Base-by-base conservation (phyloP, 2,329 filamentous ascomycete species). In the Aureobasidium uvarum region DNA sequence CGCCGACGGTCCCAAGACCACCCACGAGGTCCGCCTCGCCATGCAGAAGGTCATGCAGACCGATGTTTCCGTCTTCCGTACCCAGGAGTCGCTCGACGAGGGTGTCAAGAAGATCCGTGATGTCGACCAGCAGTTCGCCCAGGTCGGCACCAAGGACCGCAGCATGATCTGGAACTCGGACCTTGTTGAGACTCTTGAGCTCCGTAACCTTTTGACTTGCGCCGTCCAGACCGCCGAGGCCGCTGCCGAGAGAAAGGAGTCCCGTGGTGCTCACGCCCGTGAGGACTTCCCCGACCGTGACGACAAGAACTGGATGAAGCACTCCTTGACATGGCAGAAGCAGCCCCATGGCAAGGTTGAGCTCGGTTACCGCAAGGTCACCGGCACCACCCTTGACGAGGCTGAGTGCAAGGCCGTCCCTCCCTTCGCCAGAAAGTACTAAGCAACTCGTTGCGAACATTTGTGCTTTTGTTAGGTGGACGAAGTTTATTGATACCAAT, bases 161-260 rank as follows among this genome's bases (percentile, higher is more conserved):
- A 96, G 91, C 85, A 97, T 98, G 94, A 98, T 98, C 83, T 98
- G 94, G 94, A 98, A 98, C 87, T 92, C 91, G 28, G 94, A 98
- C 76, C 86, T 98, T 45, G 92, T 96, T 68, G 94, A 98, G 85
- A 96, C 94, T 8, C 87, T 99, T 65, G 95, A 99, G 81, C 84
- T 98, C 75, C 86, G 93, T 75, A 99, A 99, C 80, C 80, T 99
- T 74, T 83, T 99, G 76, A 98, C 95, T 74, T 98, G 95, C 87
- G 94, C 93, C 72, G 86, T 90, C 55, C 95, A 99, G 89, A 98
- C 95, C 60, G 95, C 95, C 68, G 86, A 88, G 72, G 86, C 92
- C 38, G 95, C 95, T 69, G 91, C 92, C 66, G 94, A 94, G 81
- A 89, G 95, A 76, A 96, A 96, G 85, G 95, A 99, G 81, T 96